Percentiles rank a stretch among this genome's conserved stretches.
Evolutionary conservation across 495 filamentous ascomycete species (phyloP).

Genomic region (Xylaria intraflava): DNA sequence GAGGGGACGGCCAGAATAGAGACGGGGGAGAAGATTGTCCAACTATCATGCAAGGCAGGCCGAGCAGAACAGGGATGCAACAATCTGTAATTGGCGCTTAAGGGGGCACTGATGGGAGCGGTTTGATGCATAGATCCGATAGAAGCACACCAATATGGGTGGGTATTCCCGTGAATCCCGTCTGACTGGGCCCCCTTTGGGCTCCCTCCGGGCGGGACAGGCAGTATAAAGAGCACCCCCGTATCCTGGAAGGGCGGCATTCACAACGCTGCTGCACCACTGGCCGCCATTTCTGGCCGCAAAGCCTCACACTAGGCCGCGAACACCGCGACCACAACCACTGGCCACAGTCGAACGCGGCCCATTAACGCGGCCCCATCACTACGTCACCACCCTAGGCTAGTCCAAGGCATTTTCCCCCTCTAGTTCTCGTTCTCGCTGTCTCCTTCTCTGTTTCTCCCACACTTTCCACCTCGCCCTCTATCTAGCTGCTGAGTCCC

Average conservation of each 20-base stretch:
- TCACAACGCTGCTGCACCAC: too few relatives aligned
- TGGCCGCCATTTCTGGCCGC: slow-evolving; percentile 20
- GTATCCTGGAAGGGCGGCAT: neutral
- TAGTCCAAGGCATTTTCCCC: slow-evolving; percentile 15
- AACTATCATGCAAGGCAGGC: neutral
- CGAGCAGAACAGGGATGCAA: too few relatives aligned
- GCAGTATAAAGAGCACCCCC: slow-evolving; percentile 25
- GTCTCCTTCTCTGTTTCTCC: neutral
- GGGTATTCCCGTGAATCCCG: neutral
- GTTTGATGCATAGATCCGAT: neutral
- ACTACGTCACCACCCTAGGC: slow-evolving; percentile 5
- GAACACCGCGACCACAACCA: slow-evolving; percentile 21
- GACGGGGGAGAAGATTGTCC: slow-evolving; percentile 5
- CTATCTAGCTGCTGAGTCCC: neutral
- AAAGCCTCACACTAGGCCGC: slow-evolving; percentile 25
- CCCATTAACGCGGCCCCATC: slow-evolving; percentile 18
- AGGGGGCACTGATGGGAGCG: neutral
- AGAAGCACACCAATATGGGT: neutral
- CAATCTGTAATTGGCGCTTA: slow-evolving; percentile 20
- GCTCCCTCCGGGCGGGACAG: neutral
- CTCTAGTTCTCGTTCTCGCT: neutral
- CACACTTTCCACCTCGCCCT: slow-evolving; percentile 6
- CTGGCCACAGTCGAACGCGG: slow-evolving; percentile 14
- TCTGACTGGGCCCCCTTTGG: neutral
- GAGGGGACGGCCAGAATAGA: neutral